Evolutionary conservation across 2,329 filamentous ascomycete species (phyloP), one percentile per base, ranked within the genome.

Genomic region (Scleromitrula shiraiana): DNA sequence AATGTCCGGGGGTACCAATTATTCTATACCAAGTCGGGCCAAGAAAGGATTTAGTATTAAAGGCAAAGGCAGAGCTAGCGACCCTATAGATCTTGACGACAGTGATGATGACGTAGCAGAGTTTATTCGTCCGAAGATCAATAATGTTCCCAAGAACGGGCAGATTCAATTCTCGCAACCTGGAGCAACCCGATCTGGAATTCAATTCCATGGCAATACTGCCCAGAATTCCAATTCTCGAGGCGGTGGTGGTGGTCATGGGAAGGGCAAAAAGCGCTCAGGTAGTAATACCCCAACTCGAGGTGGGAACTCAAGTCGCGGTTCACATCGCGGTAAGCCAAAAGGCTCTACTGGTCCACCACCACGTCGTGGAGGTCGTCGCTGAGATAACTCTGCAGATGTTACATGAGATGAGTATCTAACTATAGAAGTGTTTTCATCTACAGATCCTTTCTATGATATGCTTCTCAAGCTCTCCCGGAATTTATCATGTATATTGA

Each of bases 31-130:
- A 29, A 51, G 27, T 22, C 48, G 43, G 5, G 12, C 44, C 4
- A 54, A 49, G 32, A 53, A 53, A 20, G 50, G 51, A 12, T 62
- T 61, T 42, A 60, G 48, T 24, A 62, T 63, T 45, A 64, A 63
- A 37, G 63, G 63, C 8, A 57, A 56, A 35, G 60, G 63, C 8
- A 57, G 55, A 35, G 60, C 60, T 7, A 56, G 54, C 22, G 55
- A 63, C 41, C 60, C 60, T 6, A 61, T 62, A 24, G 50, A 45
- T 7, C 37, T 63, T 35, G 59, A 62, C 35, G 59, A 62, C 23
- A 57, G 55, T 30, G 60, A 60, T 44, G 57, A 61, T 22, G 56
- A 57, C 15, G 50, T 47, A 1, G 50, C 50, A 20, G 35, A 19
- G 20, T 65, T 64, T 38, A 58, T 64, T 41, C 56, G 57, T 27